These are phyloP conservation scores for Nematocida minor DNA, from an alignment of 371 early-diverging fungal genomes.

Conservation along the genomic window DNA sequence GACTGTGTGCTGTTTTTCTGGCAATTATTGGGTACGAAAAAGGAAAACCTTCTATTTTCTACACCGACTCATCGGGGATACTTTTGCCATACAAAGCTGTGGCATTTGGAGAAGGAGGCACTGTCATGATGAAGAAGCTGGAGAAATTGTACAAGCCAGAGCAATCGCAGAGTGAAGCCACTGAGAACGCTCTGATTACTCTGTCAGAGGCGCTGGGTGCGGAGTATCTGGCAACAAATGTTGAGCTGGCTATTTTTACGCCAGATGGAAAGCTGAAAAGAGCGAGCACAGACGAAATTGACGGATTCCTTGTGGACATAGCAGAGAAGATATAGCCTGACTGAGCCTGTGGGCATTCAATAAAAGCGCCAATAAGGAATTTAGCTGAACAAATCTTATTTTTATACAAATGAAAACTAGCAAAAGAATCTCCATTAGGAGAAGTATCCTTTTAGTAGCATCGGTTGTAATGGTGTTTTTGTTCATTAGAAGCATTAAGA, in stretches of 20 bases:
- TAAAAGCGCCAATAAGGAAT: not conserved
- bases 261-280: slow-evolving; percentile 26
- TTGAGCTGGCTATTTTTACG: slow-evolving; percentile 57
- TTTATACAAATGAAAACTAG: slow-evolving; percentile 3
- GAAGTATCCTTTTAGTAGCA: not conserved
- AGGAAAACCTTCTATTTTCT: slow-evolving; percentile 54
- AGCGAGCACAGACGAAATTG: slow-evolving; percentile 55
- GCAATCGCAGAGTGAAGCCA: slow-evolving; percentile 25
- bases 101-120: slow-evolving; percentile 58
- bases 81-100: slow-evolving; percentile 58
- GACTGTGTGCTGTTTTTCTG: slow-evolving; percentile 57
- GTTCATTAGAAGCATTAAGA: not conserved
- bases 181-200: slow-evolving; percentile 53
- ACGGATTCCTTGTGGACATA: slow-evolving; percentile 57
- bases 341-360: not conserved
- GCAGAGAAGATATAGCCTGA: slow-evolving; percentile 54
- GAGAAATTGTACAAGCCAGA: slow-evolving; percentile 59
- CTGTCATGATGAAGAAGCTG: slow-evolving; percentile 62
- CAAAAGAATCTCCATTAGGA: not conserved
- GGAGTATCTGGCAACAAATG: slow-evolving; percentile 58
- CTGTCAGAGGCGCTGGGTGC: slow-evolving; percentile 62
- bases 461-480: not conserved
- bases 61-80: slow-evolving; percentile 63
- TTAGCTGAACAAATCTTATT: not conserved
- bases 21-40: slow-evolving; percentile 61